Conservation (phyloP, 352 stramenopile genomes). For the Pythium guiyangense region DNA sequence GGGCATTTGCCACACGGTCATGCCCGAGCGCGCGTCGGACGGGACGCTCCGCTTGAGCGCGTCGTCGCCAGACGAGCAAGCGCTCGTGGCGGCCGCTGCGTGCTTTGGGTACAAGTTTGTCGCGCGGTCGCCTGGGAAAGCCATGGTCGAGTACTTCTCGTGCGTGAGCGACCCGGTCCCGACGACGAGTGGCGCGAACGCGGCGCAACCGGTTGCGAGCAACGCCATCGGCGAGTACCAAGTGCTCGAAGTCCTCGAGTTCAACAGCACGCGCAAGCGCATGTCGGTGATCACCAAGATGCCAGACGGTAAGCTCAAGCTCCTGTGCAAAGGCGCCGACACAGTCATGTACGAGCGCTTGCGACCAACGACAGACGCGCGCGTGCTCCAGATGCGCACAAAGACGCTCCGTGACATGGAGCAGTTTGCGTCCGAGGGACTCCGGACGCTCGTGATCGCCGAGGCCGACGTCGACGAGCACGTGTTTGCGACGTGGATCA, state of each 20-base stretch:
- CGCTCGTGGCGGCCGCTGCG: constrained; percentile 73
- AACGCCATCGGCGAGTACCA: constrained; percentile 55
- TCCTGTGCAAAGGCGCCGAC: constrained; percentile 88
- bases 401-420: constrained; percentile 86
- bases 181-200: constrained; percentile 7
- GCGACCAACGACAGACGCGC: constrained; percentile 34
- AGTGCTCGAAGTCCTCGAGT: constrained; percentile 92
- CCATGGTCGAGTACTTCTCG: constrained; percentile 71
- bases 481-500: constrained; percentile 67
- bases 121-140: constrained; percentile 61
- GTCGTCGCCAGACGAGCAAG: constrained; percentile 90
- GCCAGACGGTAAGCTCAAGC: constrained; percentile 46
- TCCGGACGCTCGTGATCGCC: constrained; percentile 89
- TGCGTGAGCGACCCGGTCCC: constrained; percentile 24
- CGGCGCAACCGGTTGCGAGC: constrained; percentile 24
- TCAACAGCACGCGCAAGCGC: constrained; percentile 94
- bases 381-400: constrained; percentile 44
- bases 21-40: constrained; percentile 93
- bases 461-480: constrained; percentile 44
- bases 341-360: constrained; percentile 88
- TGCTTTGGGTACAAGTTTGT: constrained; percentile 86
- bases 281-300: constrained; percentile 91
- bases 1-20: constrained; percentile 95
- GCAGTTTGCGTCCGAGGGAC: constrained; percentile 80
- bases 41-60: constrained; percentile 83